A percentile compares a stretch with the other conserved stretches of the same genome.
Conservation (phyloP, 805 yeast species). For the Isabelozyma pseudorhagii region DNA sequence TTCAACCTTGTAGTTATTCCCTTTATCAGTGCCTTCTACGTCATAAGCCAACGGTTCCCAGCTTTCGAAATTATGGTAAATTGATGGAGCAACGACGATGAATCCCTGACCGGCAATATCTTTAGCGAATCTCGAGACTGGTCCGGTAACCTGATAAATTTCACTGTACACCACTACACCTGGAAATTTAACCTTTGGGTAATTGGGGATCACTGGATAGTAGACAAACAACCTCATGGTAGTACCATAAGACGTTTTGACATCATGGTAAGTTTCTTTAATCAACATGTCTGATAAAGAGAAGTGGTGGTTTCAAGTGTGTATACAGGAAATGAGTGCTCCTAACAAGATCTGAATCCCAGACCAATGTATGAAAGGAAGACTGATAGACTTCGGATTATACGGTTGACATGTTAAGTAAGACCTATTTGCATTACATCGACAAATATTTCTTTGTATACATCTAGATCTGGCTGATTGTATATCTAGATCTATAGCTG, state of each 20-base stretch:
- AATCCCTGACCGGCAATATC: conserved; percentile 78
- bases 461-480: no score
- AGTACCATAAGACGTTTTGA: conserved; percentile 62
- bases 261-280: conserved; percentile 62
- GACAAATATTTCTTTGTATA: no score
- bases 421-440: no score
- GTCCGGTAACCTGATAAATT: conserved; percentile 81
- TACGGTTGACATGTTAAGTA: no score
- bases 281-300: conserved; percentile 50
- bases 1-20: conserved; percentile 62
- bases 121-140: conserved; percentile 74
- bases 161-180: conserved; percentile 79
- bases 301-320: neutral
- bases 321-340: neutral
- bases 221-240: conserved; percentile 62
- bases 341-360: neutral
- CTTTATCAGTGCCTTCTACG: conserved; percentile 69
- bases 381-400: no score
- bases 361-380: no score
- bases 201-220: conserved; percentile 67
- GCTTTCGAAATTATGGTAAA: conserved; percentile 69
- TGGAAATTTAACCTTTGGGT: conserved; percentile 78
- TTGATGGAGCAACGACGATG: conserved; percentile 75
- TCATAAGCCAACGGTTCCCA: conserved; percentile 69
- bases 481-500: no score